These are phyloP conservation scores for Nicotiana obtusifolia DNA, from an alignment of 257 asterid genomes.

Conservation along the genomic window DNA sequence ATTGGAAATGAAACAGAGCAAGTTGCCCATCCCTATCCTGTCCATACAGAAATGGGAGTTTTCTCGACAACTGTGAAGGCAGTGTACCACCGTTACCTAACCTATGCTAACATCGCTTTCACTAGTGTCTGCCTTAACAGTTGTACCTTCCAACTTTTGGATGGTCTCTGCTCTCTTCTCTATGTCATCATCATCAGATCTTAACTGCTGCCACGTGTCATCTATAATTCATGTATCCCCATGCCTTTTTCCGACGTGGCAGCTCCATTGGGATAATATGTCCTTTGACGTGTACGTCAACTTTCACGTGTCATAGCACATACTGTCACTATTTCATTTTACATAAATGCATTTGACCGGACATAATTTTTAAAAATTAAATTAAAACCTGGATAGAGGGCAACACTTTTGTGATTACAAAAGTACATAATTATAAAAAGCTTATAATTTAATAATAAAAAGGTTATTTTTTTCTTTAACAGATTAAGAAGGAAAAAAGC, in stretches of 20 bases:
- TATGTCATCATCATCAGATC: neutral
- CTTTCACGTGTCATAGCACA: neutral
- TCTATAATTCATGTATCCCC: neutral
- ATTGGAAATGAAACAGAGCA: neutral
- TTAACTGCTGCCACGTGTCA: conserved; percentile 2
- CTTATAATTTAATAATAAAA: no score
- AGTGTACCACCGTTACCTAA: neutral
- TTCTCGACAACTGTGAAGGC: neutral
- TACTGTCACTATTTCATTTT: neutral
- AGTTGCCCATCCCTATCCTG: neutral
- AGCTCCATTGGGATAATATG: neutral
- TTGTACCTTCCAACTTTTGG: neutral
- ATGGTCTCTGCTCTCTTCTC: neutral
- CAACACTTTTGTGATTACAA: no score
- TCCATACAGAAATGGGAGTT: neutral
- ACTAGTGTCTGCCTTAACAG: neutral
- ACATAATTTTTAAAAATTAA: no score
- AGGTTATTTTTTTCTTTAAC: no score
- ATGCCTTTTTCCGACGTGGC: neutral
- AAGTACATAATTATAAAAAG: no score
- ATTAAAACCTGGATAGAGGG: no score
- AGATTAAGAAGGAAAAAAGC: no score
- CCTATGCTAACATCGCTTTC: neutral
- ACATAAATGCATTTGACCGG: neutral
- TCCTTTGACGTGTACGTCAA: neutral